These are phyloP conservation scores for Chloranthus sessilifolius DNA, from an alignment of 164 flowering plant species.

Conservation along the genomic window DNA sequence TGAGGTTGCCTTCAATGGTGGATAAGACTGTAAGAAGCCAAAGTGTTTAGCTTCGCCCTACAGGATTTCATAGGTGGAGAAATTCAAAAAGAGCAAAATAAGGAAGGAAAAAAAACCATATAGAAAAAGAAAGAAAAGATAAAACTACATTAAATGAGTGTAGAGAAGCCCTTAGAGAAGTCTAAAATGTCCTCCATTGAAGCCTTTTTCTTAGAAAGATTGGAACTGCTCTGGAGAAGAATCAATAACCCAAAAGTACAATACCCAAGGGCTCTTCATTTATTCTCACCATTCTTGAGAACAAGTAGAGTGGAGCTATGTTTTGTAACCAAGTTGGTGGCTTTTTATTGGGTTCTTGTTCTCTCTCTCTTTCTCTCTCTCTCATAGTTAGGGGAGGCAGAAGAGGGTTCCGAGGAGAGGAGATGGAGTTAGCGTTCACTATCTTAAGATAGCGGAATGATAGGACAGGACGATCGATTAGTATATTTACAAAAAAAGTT, in stretches of 20 bases:
- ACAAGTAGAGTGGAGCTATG: not conserved
- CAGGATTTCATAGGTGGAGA: slow-evolving; percentile 5
- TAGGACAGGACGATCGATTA: no score
- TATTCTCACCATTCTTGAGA: slow-evolving; percentile 19
- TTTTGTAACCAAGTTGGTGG: no score
- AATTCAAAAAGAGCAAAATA: not conserved
- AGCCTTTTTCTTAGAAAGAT: slow-evolving; percentile 22
- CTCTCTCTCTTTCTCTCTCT: not conserved
- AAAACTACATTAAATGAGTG: slow-evolving; percentile 46
- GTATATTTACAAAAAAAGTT: no score
- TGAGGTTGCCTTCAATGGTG: slow-evolving; percentile 35
- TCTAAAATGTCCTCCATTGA: slow-evolving; percentile 42
- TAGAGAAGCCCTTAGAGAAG: slow-evolving; percentile 58
- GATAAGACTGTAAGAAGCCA: slow-evolving; percentile 38
- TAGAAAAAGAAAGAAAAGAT: not conserved
- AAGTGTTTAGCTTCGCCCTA: slow-evolving; percentile 51
- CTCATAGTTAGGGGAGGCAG: not conserved
- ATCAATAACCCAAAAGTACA: no score
- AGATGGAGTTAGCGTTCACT: no score
- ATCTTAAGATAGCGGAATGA: no score
- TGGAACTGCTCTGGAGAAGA: slow-evolving; percentile 43
- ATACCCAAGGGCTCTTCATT: slow-evolving; percentile 39
- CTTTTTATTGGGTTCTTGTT: not conserved
- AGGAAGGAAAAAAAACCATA: not conserved
- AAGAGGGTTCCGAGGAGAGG: slow-evolving; percentile 8